Percentiles rank a stretch among this genome's conserved stretches.
Evolutionary conservation across 2,329 filamentous ascomycete species (phyloP).

Genomic region (Colletotrichum liaoningense): DNA sequence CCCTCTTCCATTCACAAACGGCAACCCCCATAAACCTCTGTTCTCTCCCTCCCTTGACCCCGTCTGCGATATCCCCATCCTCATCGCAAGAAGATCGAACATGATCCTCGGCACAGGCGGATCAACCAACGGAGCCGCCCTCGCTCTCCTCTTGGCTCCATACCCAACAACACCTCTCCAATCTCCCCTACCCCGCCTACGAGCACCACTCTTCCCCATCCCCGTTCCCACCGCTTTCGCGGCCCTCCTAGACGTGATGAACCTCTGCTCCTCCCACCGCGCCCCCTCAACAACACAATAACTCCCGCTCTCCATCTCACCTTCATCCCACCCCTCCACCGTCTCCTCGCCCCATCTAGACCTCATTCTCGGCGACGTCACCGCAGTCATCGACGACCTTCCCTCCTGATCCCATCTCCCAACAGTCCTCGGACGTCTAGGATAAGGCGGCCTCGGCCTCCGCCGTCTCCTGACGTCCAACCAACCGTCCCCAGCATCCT

Average conservation of each 20-base stretch:
- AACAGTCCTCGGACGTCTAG: background rate
- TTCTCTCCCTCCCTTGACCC: background rate
- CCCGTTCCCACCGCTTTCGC: background rate
- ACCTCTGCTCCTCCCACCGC: conserved; percentile 24
- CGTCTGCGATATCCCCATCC: background rate
- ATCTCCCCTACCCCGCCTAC: background rate
- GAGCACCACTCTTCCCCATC: background rate
- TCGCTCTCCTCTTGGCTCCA: background rate
- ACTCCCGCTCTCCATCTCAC: conserved; percentile 8
- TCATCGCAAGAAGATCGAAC: background rate
- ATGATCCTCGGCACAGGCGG: background rate
- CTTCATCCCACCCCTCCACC: conserved; percentile 11
- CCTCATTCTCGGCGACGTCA: background rate
- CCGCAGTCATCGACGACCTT: background rate
- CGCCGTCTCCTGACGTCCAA: background rate
- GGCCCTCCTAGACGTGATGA: background rate
- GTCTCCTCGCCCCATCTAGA: conserved; percentile 3
- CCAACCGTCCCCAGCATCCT: background rate
- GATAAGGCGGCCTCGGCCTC: conserved; percentile 10
- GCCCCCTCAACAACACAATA: conserved; percentile 27
- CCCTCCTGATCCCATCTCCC: background rate
- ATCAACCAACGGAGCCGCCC: background rate
- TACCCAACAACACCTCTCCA: background rate
- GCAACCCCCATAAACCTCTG: background rate
- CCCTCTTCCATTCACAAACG: background rate